Evolutionary conservation across 352 stramenopile species (phyloP).

Genomic region (Salisapilia sapeloensis): DNA sequence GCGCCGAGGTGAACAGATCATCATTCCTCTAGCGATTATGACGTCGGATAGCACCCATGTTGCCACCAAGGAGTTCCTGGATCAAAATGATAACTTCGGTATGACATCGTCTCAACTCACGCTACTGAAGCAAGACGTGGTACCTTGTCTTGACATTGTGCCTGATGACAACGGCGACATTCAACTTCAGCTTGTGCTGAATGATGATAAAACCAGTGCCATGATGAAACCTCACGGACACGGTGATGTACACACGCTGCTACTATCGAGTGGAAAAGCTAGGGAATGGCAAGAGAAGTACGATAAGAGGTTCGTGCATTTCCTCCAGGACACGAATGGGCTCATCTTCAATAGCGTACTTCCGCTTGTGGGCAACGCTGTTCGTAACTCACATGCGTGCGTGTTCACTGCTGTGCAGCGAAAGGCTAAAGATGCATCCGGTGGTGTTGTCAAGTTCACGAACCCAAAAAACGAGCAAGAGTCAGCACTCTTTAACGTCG

Average conservation of each 20-base stretch:
- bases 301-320: constrained; percentile 89
- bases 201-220: constrained; percentile 17
- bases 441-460: constrained; percentile 38
- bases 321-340: constrained; percentile 93
- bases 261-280: constrained; percentile 64
- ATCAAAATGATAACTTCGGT: constrained; percentile 89
- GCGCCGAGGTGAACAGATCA: constrained; percentile 4
- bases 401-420: constrained; percentile 87
- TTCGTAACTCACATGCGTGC: constrained; percentile 77
- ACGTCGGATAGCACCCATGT: constrained; percentile 92
- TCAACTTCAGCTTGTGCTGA: constrained; percentile 63
- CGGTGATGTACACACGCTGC: constrained; percentile 93
- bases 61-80: constrained; percentile 79
- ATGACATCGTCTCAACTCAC: constrained; percentile 82
- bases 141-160: constrained; percentile 62
- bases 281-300: constrained; percentile 48
- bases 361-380: constrained; percentile 77
- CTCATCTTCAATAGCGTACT: constrained; percentile 87
- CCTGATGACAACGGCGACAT: constrained; percentile 16
- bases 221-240: constrained; percentile 97
- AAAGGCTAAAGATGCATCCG: constrained; percentile 86
- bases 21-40: constrained; percentile 95
- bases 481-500: constrained; percentile 41
- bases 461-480: constrained; percentile 3
- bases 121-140: constrained; percentile 97